Conservation (phyloP, 2,329 filamentous ascomycete species). For the Arthrobotrys megalospora region DNA sequence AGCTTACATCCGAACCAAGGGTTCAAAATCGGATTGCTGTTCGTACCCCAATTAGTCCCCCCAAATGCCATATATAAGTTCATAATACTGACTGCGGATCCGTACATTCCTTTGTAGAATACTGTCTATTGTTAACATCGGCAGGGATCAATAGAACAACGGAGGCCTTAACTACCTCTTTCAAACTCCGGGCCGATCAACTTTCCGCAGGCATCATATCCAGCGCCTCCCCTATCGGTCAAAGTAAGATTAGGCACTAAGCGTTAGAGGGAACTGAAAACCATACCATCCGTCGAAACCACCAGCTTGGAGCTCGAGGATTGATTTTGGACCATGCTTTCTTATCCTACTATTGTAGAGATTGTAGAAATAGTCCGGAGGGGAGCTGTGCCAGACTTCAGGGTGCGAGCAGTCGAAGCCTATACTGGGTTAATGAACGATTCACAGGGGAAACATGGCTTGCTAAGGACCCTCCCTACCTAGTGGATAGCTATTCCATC, state of each 20-base stretch:
- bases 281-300: conserved; percentile 78
- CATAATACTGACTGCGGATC: conserved; percentile 77
- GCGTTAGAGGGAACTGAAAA: background rate
- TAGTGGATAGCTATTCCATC: conserved; percentile 55
- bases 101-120: conserved; percentile 83
- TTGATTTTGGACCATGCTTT: conserved; percentile 42
- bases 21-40: background rate
- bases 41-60: conserved; percentile 84
- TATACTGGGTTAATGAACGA: background rate
- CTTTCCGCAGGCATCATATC: conserved; percentile 77
- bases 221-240: conserved; percentile 72
- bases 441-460: no score
- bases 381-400: conserved; percentile 43
- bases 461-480: background rate
- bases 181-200: conserved; percentile 82
- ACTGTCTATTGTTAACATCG: conserved; percentile 68
- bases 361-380: conserved; percentile 54
- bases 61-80: conserved; percentile 83
- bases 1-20: background rate
- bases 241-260: conserved; percentile 1
- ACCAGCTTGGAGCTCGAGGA: conserved; percentile 76
- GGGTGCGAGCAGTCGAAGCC: conserved; percentile 57
- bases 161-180: conserved; percentile 66
- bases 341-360: conserved; percentile 44
- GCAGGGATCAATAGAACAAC: background rate